Evolutionary conservation across 2,329 filamentous ascomycete species (phyloP).

Genomic region (Fusarium continuum): DNA sequence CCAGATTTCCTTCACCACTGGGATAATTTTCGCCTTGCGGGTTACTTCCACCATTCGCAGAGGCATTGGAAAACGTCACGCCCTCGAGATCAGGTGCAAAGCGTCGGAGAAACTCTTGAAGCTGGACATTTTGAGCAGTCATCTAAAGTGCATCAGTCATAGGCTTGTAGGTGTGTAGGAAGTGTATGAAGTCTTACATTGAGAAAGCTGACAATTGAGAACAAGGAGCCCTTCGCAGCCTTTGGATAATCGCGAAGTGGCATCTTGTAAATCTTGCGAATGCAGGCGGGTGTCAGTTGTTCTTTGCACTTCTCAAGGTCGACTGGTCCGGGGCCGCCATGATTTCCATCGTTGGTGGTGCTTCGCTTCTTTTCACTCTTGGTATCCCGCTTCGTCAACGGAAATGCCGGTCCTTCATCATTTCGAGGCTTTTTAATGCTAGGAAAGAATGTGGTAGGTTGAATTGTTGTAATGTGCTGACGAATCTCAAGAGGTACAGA

Average conservation of each 20-base stretch:
- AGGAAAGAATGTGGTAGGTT: constrained; percentile 55
- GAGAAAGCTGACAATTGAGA: constrained; percentile 66
- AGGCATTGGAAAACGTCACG: constrained; percentile 64
- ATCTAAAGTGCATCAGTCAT: constrained; percentile 47
- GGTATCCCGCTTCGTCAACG: not conserved
- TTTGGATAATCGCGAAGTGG: constrained; percentile 57
- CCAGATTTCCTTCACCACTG: constrained; percentile 51
- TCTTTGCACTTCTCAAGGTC: constrained; percentile 48
- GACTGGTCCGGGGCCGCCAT: constrained; percentile 5
- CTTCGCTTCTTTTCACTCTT: not conserved
- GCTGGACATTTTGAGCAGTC: constrained; percentile 63
- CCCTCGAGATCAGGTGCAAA: constrained; percentile 63
- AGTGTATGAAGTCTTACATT: constrained; percentile 42
- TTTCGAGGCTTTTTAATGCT: not conserved
- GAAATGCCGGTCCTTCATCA: not conserved
- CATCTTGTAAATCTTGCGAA: constrained; percentile 57
- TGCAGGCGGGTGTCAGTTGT: constrained; percentile 55
- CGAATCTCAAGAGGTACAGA: constrained; percentile 49
- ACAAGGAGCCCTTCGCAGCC: constrained; percentile 67
- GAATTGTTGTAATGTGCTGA: constrained; percentile 54
- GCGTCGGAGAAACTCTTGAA: constrained; percentile 62
- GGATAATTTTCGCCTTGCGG: constrained; percentile 51
- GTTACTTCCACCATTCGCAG: constrained; percentile 66
- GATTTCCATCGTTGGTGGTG: constrained; percentile 18
- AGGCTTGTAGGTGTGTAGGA: not conserved